A percentile compares a stretch with the other conserved stretches of the same genome.
Conservation (phyloP, 1,284 basidiomycete genomes). For the Irpex sp. region DNA sequence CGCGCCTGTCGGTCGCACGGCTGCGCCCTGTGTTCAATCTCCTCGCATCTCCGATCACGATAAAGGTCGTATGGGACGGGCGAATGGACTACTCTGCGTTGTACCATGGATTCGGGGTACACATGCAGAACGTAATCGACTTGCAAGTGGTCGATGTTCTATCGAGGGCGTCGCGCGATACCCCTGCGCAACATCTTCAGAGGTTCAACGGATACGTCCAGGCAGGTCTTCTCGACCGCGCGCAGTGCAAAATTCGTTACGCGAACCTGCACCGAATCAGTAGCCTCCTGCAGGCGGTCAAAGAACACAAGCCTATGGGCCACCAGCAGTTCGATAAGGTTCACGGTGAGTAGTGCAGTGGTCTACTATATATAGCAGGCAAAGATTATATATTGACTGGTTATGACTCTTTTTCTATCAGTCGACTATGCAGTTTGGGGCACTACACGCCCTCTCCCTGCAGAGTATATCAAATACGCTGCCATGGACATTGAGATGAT, state of each 20-base stretch:
- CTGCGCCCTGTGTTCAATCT: conserved; percentile 12
- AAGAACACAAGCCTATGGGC: background rate
- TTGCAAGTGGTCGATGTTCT: conserved; percentile 19
- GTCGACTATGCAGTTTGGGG: background rate
- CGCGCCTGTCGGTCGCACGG: background rate
- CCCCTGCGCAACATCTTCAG: background rate
- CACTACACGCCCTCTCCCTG: conserved; percentile 1
- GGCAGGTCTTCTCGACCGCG: background rate
- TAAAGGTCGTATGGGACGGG: conserved; percentile 22
- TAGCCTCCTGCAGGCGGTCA: background rate
- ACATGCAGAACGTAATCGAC: conserved; percentile 16
- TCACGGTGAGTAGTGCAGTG: background rate
- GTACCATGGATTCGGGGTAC: conserved; percentile 10
- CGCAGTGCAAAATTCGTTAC: background rate
- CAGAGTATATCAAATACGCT: conserved; percentile 4
- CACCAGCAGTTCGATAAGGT: background rate
- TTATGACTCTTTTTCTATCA: background rate
- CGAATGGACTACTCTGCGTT: conserved; percentile 20
- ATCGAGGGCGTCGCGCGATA: background rate
- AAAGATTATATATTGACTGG: background rate
- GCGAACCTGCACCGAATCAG: background rate
- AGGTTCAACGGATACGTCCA: background rate
- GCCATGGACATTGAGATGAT: conserved; percentile 5
- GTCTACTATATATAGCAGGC: background rate
- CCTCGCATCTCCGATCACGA: conserved; percentile 9